Evolutionary conservation across 2,329 filamentous ascomycete genomes (phyloP).

Genomic region (Thermochaetoides dissita): DNA sequence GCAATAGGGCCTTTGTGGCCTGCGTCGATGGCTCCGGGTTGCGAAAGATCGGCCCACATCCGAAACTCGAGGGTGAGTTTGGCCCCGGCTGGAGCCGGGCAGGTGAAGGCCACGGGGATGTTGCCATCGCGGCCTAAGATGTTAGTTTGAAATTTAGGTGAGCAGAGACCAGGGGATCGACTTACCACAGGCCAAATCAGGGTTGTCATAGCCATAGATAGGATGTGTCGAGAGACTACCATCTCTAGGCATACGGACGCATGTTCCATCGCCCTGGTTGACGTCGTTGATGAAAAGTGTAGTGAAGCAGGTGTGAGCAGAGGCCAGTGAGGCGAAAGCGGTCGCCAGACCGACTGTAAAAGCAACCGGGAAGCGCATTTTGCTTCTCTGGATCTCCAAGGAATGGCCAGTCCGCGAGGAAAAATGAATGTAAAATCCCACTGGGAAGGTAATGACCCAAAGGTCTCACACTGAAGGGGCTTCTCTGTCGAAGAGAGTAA

Average conservation of each 20-base stretch:
- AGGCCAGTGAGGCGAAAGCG: conserved; percentile 23
- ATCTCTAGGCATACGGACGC: conserved; percentile 51
- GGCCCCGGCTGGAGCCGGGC: conserved; percentile 35
- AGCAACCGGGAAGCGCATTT: conserved; percentile 23
- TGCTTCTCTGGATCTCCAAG: conserved; percentile 7
- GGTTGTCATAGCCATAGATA: conserved; percentile 40
- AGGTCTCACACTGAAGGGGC: too few species aligned
- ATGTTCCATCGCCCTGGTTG: conserved; percentile 57
- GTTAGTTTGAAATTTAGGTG: conserved; percentile 11
- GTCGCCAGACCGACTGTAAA: conserved; percentile 22
- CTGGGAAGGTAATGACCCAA: too few species aligned
- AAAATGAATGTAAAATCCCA: background rate
- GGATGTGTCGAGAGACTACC: conserved; percentile 40
- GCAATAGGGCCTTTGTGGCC: conserved; percentile 38
- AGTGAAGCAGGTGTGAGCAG: conserved; percentile 49
- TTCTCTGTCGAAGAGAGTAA: too few species aligned
- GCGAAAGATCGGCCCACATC: conserved; percentile 39
- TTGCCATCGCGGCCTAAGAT: conserved; percentile 29
- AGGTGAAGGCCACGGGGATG: conserved; percentile 32
- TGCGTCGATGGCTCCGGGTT: conserved; percentile 20
- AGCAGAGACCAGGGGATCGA: conserved; percentile 13
- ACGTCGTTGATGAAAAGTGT: conserved; percentile 47
- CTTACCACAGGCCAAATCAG: conserved; percentile 59
- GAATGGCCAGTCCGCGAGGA: conserved; percentile 1
- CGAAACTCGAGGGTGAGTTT: conserved; percentile 55